Base-by-base conservation (phyloP, 2,329 filamentous ascomycete genomes). In the Fusarium mangiferae region DNA sequence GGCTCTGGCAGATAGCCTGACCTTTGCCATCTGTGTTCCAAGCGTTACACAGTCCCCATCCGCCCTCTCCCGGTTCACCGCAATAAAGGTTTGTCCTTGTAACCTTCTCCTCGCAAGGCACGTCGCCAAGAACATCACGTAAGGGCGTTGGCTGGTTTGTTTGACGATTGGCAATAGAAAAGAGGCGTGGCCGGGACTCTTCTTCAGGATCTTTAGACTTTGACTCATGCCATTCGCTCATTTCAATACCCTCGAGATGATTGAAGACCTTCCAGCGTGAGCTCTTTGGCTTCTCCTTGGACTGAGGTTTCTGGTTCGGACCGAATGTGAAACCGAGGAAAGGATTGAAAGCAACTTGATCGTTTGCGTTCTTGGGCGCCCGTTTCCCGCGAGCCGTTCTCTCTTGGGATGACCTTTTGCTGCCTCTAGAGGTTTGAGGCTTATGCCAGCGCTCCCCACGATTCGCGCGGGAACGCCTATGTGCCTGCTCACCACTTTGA, bases 211-310 rank as follows among this genome's bases (percentile, higher is more conserved):
- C 52, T n/a, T 42, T n/a, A n/a, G 35, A 60, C 6, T 33, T 59
- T 15, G 46, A 60, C 18, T 41, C 28, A 17, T 62, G 60, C 75
- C 75, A 78, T 39, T 76, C 70, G 17, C 59, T 46, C 74, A 77
- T 76, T 33, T 74, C 60, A 24, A 78, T 30, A 33, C 41, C 45
- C 33, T 77, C 62, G 24, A 77, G 65, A 22, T 64, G 66, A 51
- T 77, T 76, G 28, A 65, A 61, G 18, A 26, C 42, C 41, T 69
- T 72, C 75, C 75, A 77, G 33, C 75, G 75, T 18, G 65, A 72
- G 51, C 38, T 61, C 42, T 46, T 74, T 18, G 54, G 17, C 5
- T 36, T 66, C 30, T 48, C 17, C 18, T 42, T 64, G 33, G 36
- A 24, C 7, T 52, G 63, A 24, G 52, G 55, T 26, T 58, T 63